Conservation (phyloP, 306 rosid genomes). For the Sicyos baderoa region DNA sequence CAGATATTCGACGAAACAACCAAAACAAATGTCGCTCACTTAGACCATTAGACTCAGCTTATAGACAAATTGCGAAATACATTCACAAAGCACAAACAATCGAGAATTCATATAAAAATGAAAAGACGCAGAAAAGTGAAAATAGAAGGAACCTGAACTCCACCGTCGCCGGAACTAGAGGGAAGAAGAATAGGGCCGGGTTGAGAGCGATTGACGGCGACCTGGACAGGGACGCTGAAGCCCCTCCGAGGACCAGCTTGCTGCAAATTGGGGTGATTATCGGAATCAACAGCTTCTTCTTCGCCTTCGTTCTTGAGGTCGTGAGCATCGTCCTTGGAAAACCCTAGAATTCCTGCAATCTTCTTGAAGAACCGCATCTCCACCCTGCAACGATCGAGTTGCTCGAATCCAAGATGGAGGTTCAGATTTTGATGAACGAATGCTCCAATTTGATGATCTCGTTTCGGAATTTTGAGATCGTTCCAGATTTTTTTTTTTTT, state of each 20-base stretch:
- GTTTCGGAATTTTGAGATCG: not conserved
- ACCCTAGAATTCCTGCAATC: constrained; percentile 51
- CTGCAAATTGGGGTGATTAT: constrained; percentile 31
- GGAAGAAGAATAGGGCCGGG: constrained; percentile 51
- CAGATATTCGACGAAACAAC: not conserved
- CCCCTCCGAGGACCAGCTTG: constrained; percentile 63
- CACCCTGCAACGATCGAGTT: constrained; percentile 8
- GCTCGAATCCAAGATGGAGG: constrained; percentile 5
- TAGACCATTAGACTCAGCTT: not conserved
- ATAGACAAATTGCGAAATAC: not conserved
- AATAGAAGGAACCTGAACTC: constrained; percentile 56
- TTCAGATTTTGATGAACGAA: not conserved
- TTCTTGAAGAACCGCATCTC: constrained; percentile 50
- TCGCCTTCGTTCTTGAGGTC: constrained; percentile 40
- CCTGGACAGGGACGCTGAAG: constrained; percentile 59
- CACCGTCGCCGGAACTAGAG: constrained; percentile 58
- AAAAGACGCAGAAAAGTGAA: not conserved
- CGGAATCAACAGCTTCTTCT: constrained; percentile 30
- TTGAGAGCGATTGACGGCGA: constrained; percentile 51
- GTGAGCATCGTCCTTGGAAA: constrained; percentile 45
- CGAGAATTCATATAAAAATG: not conserved
- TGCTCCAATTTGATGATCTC: not conserved
- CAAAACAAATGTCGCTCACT: not conserved
- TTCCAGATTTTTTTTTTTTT: not conserved
- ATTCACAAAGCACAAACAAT: not conserved